Conservation (phyloP, 2,329 filamentous ascomycete genomes). For the Phyllosticta ampelicida region DNA sequence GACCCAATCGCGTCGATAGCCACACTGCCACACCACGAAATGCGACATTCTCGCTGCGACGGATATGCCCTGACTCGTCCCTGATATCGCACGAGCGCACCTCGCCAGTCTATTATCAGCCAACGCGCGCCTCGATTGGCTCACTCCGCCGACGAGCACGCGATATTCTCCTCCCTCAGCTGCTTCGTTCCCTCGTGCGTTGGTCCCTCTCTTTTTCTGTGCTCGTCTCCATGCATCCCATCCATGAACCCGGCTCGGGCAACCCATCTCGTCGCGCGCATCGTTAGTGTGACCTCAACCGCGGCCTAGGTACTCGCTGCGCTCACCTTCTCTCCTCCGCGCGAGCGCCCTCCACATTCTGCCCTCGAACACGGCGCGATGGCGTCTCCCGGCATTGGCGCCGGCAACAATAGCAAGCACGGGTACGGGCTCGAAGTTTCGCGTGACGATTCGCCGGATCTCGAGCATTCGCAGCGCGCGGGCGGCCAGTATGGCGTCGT, state of each 20-base stretch:
- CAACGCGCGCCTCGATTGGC: background rate
- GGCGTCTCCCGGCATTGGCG: background rate
- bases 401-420: background rate
- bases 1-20: background rate
- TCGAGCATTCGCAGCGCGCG: background rate
- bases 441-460: background rate
- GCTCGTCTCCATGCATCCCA: background rate
- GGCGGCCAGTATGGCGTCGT: background rate
- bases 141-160: background rate
- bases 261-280: background rate
- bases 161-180: too few relatives aligned
- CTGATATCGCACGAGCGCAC: background rate
- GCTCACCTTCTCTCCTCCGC: background rate
- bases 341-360: background rate
- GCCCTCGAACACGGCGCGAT: background rate
- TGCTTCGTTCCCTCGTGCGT: too few relatives aligned
- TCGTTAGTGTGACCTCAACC: background rate
- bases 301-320: background rate
- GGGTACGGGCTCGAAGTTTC: background rate
- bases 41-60: background rate
- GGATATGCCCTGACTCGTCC: background rate
- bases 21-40: background rate
- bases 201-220: too few relatives aligned
- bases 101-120: background rate
- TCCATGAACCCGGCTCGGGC: background rate